A percentile compares a stretch with the other conserved stretches of the same genome.
Conservation (phyloP, 352 stramenopile species). For the Achlya hypogyna region DNA sequence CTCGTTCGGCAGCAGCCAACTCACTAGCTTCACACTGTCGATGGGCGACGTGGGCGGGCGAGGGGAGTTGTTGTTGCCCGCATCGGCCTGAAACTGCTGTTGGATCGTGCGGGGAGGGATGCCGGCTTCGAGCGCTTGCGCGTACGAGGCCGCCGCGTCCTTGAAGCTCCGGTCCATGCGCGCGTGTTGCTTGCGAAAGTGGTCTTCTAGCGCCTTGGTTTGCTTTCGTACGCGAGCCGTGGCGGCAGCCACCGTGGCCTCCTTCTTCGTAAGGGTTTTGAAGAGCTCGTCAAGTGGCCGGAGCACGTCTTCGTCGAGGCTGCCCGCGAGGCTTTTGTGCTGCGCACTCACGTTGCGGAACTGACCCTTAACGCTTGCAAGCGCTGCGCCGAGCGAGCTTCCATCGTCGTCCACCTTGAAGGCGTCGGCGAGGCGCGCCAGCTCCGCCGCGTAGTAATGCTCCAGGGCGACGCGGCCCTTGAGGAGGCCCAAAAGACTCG, state of each 20-base stretch:
- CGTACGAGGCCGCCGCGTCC: conserved; percentile 50
- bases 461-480: conserved; percentile 64
- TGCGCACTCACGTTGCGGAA: conserved; percentile 80
- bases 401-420: conserved; percentile 48
- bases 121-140: conserved; percentile 56
- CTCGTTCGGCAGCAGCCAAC: conserved; percentile 60
- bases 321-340: conserved; percentile 56
- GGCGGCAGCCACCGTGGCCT: conserved; percentile 41
- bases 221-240: conserved; percentile 68
- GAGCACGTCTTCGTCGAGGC: conserved; percentile 69
- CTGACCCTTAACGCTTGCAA: conserved; percentile 51
- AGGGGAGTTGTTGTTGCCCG: neutral
- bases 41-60: neutral
- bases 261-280: conserved; percentile 41
- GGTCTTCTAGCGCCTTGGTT: conserved; percentile 55
- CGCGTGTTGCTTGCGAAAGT: conserved; percentile 61
- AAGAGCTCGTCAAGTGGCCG: conserved; percentile 56
- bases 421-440: conserved; percentile 49
- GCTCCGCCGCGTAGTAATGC: conserved; percentile 55
- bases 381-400: conserved; percentile 24
- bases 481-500: conserved; percentile 50
- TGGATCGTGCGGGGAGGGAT: conserved; percentile 66
- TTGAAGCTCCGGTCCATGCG: conserved; percentile 66
- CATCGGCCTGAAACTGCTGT: conserved; percentile 24
- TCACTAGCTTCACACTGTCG: conserved; percentile 46